Evolutionary conservation across 352 stramenopile species (phyloP).

Genomic region (Phytopythium aichiense): DNA sequence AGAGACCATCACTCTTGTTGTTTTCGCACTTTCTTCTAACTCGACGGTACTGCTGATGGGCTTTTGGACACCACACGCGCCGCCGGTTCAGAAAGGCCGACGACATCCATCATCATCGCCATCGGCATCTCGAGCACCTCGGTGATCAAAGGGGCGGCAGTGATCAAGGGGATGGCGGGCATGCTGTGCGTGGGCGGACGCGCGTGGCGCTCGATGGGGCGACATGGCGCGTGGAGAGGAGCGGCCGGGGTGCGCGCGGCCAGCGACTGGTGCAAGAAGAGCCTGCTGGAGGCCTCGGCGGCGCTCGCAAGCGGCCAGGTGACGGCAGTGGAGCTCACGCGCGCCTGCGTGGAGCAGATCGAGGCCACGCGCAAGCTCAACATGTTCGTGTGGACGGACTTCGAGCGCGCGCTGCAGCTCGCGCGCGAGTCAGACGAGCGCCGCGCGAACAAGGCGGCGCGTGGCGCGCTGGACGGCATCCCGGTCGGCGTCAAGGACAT

Average conservation of each 20-base stretch:
- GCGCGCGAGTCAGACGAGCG: constrained; percentile 79
- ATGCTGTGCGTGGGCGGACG: constrained; percentile 15
- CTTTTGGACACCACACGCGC: not conserved
- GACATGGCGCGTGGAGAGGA: not conserved
- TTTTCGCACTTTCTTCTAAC: not conserved
- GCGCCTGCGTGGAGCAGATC: constrained; percentile 72
- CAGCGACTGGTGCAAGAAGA: constrained; percentile 63
- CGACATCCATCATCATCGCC: not conserved
- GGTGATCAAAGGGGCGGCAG: not conserved
- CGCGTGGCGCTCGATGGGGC: not conserved
- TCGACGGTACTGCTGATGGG: not conserved
- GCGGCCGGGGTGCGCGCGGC: constrained; percentile 11
- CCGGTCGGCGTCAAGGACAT: constrained; percentile 97
- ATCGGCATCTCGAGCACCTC: not conserved
- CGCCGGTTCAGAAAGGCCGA: not conserved
- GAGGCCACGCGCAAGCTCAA: constrained; percentile 65
- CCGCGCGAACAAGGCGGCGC: constrained; percentile 29
- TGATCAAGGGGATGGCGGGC: not conserved
- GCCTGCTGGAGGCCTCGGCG: constrained; percentile 44
- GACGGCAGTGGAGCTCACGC: constrained; percentile 57
- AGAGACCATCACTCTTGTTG: not conserved
- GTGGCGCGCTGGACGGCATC: constrained; percentile 91
- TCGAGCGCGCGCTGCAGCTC: constrained; percentile 56
- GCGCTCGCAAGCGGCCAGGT: constrained; percentile 45
- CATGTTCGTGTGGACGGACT: constrained; percentile 79